Evolutionary conservation across 2,329 filamentous ascomycete species (phyloP).

Genomic region (Alternaria conjuncta): DNA sequence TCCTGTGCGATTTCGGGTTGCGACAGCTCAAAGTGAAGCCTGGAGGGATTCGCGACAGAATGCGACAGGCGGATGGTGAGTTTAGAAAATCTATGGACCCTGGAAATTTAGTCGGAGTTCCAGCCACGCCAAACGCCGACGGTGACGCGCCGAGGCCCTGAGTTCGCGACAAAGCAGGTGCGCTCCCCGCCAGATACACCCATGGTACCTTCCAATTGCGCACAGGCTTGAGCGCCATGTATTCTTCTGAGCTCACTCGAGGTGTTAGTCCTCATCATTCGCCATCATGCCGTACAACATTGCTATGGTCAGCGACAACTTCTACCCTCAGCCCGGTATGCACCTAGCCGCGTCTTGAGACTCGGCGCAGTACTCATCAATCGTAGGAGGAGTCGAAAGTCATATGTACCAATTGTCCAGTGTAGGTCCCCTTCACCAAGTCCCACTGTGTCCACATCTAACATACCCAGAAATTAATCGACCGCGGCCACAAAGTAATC

Average conservation of each 20-base stretch:
- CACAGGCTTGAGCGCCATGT: conserved; percentile 27
- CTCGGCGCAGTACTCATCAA: conserved; percentile 24
- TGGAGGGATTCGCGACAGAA: not conserved
- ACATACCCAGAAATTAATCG: conserved; percentile 77
- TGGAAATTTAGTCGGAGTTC: conserved; percentile 38
- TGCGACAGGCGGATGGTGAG: conserved; percentile 5
- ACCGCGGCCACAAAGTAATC: conserved; percentile 96
- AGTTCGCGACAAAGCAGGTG: not conserved
- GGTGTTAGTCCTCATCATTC: conserved; percentile 26
- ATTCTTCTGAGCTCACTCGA: conserved; percentile 16
- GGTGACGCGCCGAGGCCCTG: conserved; percentile 24
- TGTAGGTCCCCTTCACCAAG: conserved; percentile 46
- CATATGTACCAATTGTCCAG: conserved; percentile 98
- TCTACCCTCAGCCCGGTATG: conserved; percentile 89
- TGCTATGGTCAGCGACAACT: conserved; percentile 98
- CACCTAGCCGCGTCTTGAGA: not conserved
- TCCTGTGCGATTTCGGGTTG: not conserved
- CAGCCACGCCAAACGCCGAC: conserved; percentile 28
- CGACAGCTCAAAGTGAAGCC: not conserved
- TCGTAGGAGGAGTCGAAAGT: conserved; percentile 82
- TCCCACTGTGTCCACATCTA: conserved; percentile 5
- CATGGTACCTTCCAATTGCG: conserved; percentile 1
- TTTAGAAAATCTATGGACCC: conserved; percentile 23
- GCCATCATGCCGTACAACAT: conserved; percentile 71
- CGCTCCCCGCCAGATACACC: not conserved